Percentiles rank a stretch among this genome's conserved stretches.
Conservation (phyloP, 176 grass and related monocot species). For the Miscanthus lutarioriparius region DNA sequence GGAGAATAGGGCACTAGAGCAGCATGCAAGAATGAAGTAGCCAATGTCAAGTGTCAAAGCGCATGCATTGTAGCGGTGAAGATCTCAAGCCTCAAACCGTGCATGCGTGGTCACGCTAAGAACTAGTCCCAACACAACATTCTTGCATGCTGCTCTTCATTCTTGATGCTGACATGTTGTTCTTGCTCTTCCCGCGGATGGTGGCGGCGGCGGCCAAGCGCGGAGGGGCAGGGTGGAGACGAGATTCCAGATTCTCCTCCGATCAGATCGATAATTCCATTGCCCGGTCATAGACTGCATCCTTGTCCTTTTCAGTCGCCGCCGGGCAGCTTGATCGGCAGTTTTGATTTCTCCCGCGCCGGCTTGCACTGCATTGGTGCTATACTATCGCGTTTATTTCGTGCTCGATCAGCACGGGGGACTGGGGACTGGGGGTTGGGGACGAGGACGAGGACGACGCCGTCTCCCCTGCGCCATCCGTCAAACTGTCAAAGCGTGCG, state of each 20-base stretch:
- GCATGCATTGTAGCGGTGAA: background rate
- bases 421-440: no score
- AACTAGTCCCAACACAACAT: background rate
- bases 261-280: no score
- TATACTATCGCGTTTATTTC: background rate
- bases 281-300: no score
- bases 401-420: background rate
- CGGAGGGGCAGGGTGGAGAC: background rate
- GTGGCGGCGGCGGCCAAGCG: background rate
- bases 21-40: background rate
- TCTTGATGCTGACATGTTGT: no score
- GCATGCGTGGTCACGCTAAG: background rate
- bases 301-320: no score
- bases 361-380: background rate
- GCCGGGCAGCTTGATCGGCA: no score
- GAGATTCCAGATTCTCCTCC: background rate
- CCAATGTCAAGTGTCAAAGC: background rate
- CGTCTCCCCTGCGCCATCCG: background rate
- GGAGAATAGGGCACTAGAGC: background rate
- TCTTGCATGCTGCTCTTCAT: no score
- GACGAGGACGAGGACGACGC: background rate
- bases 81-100: background rate
- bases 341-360: background rate
- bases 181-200: background rate
- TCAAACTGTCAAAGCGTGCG: background rate